Evolutionary conservation across 2,329 filamentous ascomycete genomes (phyloP), one percentile per base, ranked within the genome.

Genomic region (Cladosporium sp.): DNA sequence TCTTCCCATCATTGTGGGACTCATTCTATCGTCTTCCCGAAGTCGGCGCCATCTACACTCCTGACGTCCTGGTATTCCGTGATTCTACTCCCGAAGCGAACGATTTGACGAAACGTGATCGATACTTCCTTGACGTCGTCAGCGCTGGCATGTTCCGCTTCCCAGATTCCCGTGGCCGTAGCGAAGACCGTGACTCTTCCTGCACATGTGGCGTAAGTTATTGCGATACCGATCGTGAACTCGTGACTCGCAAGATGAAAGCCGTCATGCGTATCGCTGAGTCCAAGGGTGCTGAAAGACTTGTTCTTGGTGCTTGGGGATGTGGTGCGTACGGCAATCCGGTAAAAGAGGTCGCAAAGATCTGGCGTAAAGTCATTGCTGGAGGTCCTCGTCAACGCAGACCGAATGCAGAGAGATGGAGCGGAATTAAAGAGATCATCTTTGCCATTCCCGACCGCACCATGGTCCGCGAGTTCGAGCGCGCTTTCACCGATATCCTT

Each of bases 321-420:
- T 88, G 86, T 67, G 86, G 86, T 3, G 86, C 85, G 0, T 87
- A 88, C 65, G 85, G 85, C 0, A 88, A 89, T 65, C 86, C 86
- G 0, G 81, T 86, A 0, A 75, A 74, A 0, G 85, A 88, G 73
- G 76, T 88, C 28, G 85, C 86, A 18, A 73, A 76, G 10, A 81
- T 82, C 0, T 89, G 86, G 81, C 78, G 76, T 67, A 79, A 74
- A 62, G 76, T 77, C 10, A 68, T 76, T 49, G 73, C 69, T 8
- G 74, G 74, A 30, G 68, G 68, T 39, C 67, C 70, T 25, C 71
- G 74, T n/a, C 74, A 76, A 56, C 66, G 73, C 67, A 71, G 34
- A 14, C 61, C 10, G 75, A 79, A 62, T 65, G 46, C 0, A 85
- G 83, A 82, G 69, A 74, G 0, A 72, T 67, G 65, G 65, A 11